Evolutionary conservation across 352 stramenopile species (phyloP).

Genomic region (Elongisporangium undulatum): DNA sequence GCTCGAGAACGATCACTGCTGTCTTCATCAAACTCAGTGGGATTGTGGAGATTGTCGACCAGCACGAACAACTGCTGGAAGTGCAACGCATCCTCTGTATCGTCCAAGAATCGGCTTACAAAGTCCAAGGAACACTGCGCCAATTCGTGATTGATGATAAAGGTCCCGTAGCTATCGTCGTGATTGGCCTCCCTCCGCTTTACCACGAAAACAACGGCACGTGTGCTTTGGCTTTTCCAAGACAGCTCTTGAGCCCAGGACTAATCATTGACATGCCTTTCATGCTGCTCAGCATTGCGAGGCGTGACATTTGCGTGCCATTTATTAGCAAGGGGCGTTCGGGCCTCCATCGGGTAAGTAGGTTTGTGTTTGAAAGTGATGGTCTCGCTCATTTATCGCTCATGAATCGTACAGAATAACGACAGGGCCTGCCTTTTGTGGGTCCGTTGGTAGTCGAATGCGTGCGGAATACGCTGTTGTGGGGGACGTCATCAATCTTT

Average conservation of each 20-base stretch:
- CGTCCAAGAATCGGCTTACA: conserved; percentile 76
- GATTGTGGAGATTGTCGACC: conserved; percentile 39
- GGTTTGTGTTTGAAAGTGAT: neutral
- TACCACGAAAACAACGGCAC: conserved; percentile 85
- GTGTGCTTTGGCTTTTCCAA: neutral
- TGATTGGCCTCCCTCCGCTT: conserved; percentile 69
- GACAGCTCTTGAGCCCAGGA: neutral
- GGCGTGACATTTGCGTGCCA: conserved; percentile 64
- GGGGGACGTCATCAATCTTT: conserved; percentile 81
- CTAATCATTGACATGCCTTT: neutral
- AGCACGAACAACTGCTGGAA: conserved; percentile 33
- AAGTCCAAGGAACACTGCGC: conserved; percentile 70
- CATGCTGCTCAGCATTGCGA: conserved; percentile 28
- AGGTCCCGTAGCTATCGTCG: conserved; percentile 71
- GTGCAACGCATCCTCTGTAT: conserved; percentile 58
- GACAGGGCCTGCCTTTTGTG: conserved; percentile 65
- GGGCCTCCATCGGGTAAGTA: conserved; percentile 55
- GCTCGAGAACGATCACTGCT: conserved; percentile 64
- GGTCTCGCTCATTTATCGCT: neutral
- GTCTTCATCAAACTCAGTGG: conserved; percentile 69
- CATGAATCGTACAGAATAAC: conserved; percentile 32
- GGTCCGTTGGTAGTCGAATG: conserved; percentile 59
- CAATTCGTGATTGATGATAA: conserved; percentile 89
- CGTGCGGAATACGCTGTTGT: conserved; percentile 82
- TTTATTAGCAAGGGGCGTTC: conserved; percentile 55